Percentiles rank a stretch among this genome's conserved stretches.
phyloP scores from a whole-genome alignment of 1,284 basidiomycete genomes.

The Trametes sp. region DNA sequence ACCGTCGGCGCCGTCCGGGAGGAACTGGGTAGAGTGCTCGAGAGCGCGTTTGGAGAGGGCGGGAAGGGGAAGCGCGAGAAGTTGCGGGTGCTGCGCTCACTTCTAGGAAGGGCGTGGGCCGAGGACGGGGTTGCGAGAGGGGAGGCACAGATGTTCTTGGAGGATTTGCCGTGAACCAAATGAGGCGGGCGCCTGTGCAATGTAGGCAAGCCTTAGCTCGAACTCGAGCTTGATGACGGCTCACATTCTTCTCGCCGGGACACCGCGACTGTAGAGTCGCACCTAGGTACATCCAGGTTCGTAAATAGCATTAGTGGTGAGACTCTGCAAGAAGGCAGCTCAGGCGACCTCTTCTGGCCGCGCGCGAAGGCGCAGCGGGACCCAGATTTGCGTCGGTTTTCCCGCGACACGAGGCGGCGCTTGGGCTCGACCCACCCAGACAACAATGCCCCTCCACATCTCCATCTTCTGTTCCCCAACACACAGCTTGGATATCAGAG shows the following conservation, averaged over 20 bases:
- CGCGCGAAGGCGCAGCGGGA: neutral
- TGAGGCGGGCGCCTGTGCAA: no score
- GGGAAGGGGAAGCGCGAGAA: neutral
- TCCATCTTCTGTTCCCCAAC: neutral
- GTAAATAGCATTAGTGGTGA: neutral
- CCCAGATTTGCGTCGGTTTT: neutral
- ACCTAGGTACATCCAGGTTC: no score
- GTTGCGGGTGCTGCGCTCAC: neutral
- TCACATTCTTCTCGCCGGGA: no score
- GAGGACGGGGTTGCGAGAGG: neutral
- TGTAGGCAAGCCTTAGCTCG: no score
- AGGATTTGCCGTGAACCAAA: neutral
- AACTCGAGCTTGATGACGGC: no score
- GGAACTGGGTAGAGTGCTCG: neutral
- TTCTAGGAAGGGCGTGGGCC: neutral
- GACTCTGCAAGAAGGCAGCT: neutral
- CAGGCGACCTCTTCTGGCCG: neutral
- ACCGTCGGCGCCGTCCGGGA: neutral
- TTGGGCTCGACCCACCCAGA: neutral
- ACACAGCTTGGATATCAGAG: neutral
- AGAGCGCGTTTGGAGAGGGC: neutral
- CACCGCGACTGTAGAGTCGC: no score
- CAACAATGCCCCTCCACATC: neutral
- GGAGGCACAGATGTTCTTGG: constrained; percentile 11
- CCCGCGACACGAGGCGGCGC: neutral